phyloP scores from a whole-genome alignment of 2,329 filamentous ascomycete species.

The Sporothrix phasma region DNA sequence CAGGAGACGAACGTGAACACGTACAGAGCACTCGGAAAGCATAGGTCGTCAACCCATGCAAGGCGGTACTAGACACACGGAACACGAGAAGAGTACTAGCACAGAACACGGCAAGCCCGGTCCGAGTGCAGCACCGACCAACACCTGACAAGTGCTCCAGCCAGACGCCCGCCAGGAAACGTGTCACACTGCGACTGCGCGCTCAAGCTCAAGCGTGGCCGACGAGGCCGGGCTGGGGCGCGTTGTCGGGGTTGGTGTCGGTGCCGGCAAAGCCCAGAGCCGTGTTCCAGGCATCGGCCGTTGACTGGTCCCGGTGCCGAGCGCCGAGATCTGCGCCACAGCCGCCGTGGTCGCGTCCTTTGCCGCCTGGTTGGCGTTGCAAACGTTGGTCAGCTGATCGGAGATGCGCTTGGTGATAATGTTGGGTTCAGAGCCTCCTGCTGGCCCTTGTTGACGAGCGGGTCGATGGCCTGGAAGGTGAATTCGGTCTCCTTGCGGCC shows the following conservation, averaged over 20 bases:
- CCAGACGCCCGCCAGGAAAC: too few relatives aligned
- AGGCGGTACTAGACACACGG: not conserved
- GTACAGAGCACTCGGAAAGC: not conserved
- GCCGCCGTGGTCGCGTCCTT: constrained; percentile 43
- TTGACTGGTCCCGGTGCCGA: constrained; percentile 28
- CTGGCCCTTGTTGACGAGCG: constrained; percentile 50
- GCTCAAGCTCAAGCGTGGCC: constrained; percentile 28
- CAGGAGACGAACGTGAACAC: not conserved
- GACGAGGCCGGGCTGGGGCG: constrained; percentile 29
- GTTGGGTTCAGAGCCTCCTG: constrained; percentile 58
- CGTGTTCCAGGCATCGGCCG: constrained; percentile 33
- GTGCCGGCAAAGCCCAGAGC: constrained; percentile 32
- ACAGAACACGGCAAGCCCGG: not conserved
- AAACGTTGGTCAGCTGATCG: constrained; percentile 59
- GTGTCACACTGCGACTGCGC: too few relatives aligned
- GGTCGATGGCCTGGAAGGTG: constrained; percentile 59
- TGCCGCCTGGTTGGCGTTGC: constrained; percentile 51
- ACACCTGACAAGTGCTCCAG: too few relatives aligned
- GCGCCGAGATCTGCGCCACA: constrained; percentile 31
- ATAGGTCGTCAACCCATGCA: not conserved
- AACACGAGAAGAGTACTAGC: not conserved
- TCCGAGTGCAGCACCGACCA: not conserved
- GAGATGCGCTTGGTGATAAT: constrained; percentile 66
- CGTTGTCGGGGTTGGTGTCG: constrained; percentile 31
- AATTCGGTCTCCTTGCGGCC: constrained; percentile 48